A percentile compares a stretch with the other conserved stretches of the same genome.
phyloP scores from a whole-genome alignment of 2,329 filamentous ascomycete genomes.

The Paracoccidioides brasiliensis region DNA sequence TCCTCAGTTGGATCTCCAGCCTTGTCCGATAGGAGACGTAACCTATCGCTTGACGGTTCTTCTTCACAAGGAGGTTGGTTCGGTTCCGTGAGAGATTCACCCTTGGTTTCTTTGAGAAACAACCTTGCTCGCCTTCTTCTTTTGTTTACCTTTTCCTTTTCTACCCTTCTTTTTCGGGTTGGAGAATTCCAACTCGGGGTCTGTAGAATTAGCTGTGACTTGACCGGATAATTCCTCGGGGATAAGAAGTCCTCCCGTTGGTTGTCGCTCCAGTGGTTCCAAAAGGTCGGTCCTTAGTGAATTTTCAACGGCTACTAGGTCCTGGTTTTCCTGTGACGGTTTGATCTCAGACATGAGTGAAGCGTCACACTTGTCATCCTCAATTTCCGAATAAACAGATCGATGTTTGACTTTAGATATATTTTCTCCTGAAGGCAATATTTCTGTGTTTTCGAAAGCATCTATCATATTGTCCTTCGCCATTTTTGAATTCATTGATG shows the following conservation, averaged over 20 bases:
- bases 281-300: neutral
- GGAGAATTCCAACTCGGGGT: neutral
- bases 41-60: neutral
- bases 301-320: neutral
- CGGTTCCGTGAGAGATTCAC: conserved; percentile 1
- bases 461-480: conserved; percentile 15
- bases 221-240: neutral
- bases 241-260: neutral
- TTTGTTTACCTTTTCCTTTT: conserved; percentile 3
- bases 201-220: neutral
- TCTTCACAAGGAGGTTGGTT: conserved; percentile 13
- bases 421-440: neutral
- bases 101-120: neutral
- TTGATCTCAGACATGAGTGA: neutral
- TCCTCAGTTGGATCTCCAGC: neutral
- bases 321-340: neutral
- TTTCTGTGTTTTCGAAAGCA: neutral
- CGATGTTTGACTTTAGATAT: neutral
- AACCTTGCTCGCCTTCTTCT: neutral
- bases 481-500: conserved; percentile 17
- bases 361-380: neutral
- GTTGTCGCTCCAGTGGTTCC: neutral
- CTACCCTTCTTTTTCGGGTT: conserved; percentile 1
- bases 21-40: neutral
- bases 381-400: neutral